These are phyloP conservation scores for Cyclaneusma minus DNA, from an alignment of 2,329 filamentous ascomycete genomes.

Conservation along the genomic window DNA sequence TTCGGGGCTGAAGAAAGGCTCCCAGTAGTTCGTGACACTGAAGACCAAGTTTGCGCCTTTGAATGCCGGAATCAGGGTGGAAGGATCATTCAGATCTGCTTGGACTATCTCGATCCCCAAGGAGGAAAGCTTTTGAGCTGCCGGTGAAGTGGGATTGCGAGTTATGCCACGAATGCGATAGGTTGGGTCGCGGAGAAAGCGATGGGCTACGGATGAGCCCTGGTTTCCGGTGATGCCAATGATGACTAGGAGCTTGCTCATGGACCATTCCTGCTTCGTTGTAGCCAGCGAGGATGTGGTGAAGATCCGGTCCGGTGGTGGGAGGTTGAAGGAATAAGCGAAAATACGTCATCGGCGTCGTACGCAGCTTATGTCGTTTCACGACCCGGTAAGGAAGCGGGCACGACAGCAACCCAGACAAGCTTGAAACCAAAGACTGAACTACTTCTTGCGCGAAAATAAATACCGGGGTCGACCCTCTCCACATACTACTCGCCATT, in stretches of 20 bases:
- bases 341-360: too few species aligned
- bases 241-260: conserved; percentile 23
- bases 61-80: conserved; percentile 24
- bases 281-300: too few species aligned
- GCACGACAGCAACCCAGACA: too few species aligned
- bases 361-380: too few species aligned
- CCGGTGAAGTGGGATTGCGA: conserved; percentile 22
- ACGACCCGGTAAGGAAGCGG: too few species aligned
- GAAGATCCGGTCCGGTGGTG: too few species aligned
- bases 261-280: conserved; percentile 5
- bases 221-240: conserved; percentile 31
- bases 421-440: too few species aligned
- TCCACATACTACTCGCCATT: too few species aligned
- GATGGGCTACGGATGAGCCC: conserved; percentile 30
- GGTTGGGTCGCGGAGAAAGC: conserved; percentile 22
- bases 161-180: conserved; percentile 30
- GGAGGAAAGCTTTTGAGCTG: conserved; percentile 20
- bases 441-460: too few species aligned
- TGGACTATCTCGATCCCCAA: conserved; percentile 26
- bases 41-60: conserved; percentile 33
- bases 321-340: too few species aligned
- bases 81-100: conserved; percentile 26
- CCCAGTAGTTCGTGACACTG: conserved; percentile 39
- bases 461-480: too few species aligned
- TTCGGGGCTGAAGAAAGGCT: conserved; percentile 29